phyloP scores from a whole-genome alignment of 345 rosid genomes.

The Eucalyptus pumila region DNA sequence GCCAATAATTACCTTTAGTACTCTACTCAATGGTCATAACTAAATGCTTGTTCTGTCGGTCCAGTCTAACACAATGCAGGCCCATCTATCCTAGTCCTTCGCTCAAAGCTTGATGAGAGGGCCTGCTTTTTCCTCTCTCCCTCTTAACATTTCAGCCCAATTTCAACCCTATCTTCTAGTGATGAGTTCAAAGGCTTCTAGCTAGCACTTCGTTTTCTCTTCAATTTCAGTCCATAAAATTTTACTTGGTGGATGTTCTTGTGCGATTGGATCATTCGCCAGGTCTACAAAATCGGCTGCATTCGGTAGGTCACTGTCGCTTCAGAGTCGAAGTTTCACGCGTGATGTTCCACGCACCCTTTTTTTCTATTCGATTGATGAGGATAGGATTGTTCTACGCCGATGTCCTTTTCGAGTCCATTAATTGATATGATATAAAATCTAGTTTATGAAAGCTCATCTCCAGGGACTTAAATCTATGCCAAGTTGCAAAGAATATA shows the following conservation, averaged over 20 bases:
- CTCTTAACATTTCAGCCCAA: background rate
- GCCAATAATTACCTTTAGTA: background rate
- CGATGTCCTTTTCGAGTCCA: background rate
- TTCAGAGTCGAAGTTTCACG: background rate
- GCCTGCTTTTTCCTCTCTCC: background rate
- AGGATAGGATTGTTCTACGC: background rate
- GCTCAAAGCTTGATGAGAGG: background rate
- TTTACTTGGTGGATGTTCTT: background rate
- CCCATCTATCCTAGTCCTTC: background rate
- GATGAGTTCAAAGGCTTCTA: no score
- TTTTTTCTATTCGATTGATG: background rate
- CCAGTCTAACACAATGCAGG: background rate
- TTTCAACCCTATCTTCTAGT: background rate
- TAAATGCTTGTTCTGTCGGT: background rate
- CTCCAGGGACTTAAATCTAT: background rate
- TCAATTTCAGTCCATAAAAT: background rate
- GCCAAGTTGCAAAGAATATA: background rate
- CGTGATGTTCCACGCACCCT: rapidly evolving
- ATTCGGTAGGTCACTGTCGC: background rate
- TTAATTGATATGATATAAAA: background rate
- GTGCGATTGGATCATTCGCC: background rate
- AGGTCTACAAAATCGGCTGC: background rate
- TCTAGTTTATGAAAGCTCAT: background rate
- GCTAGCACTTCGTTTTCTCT: background rate
- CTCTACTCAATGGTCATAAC: background rate